phyloP scores from a whole-genome alignment of 139 green algal species.

The Astrephomene gubernaculifera region DNA sequence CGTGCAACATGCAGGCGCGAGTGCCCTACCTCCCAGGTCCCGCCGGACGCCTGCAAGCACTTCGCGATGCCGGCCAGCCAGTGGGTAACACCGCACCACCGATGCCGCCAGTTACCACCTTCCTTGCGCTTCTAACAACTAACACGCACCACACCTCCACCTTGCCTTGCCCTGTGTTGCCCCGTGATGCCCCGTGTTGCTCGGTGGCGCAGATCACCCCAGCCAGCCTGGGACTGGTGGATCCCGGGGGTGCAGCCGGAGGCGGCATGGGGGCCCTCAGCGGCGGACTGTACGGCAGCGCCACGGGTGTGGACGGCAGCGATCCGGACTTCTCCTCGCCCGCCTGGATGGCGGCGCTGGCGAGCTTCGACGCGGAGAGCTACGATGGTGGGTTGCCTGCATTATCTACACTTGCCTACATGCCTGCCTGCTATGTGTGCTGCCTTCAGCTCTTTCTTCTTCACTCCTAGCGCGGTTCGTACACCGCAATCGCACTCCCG shows the following conservation, averaged over 20 bases:
- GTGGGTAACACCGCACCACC: not conserved
- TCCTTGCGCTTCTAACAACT: not conserved
- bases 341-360: slow-evolving; percentile 27
- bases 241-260: not conserved
- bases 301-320: not conserved
- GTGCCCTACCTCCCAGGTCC: slow-evolving; percentile 27
- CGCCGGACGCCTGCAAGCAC: slow-evolving; percentile 8
- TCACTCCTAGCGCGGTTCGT: not conserved
- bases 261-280: not conserved
- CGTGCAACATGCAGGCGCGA: not conserved
- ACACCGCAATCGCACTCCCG: not conserved
- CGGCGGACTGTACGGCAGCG: no score
- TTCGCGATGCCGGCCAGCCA: slow-evolving; percentile 22
- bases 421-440: not conserved
- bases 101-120: not conserved
- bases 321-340: slow-evolving; percentile 28
- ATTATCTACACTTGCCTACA: not conserved
- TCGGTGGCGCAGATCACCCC: slow-evolving; percentile 14
- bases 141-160: not conserved
- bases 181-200: not conserved
- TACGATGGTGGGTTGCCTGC: not conserved
- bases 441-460: not conserved
- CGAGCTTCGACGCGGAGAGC: slow-evolving; percentile 25
- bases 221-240: slow-evolving; percentile 11
- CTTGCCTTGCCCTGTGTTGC: not conserved